These are phyloP conservation scores for Syncephalastrum racemosum DNA, from an alignment of 371 early-diverging fungal species.

Conservation along the genomic window DNA sequence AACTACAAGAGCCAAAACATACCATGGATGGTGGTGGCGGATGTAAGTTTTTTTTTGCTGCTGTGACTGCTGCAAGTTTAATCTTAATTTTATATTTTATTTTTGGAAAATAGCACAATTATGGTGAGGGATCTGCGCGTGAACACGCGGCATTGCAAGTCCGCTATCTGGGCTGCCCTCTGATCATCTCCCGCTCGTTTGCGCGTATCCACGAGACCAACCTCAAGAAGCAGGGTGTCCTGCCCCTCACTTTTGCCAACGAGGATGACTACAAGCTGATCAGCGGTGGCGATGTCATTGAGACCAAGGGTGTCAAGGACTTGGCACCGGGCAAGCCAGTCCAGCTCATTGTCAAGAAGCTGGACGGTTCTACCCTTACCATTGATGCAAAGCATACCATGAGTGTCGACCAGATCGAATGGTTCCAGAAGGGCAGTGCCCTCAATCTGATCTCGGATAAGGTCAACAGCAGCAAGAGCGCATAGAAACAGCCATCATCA, in stretches of 20 bases:
- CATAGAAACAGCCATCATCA: too few relatives aligned
- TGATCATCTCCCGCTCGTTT: slow-evolving; percentile 90
- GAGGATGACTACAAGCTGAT: slow-evolving; percentile 81
- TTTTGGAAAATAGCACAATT: slow-evolving; percentile 76
- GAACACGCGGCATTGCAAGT: slow-evolving; percentile 97
- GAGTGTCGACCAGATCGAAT: slow-evolving; percentile 89
- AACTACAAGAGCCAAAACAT: slow-evolving; percentile 80
- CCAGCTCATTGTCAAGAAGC: slow-evolving; percentile 47
- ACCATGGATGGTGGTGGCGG: slow-evolving; percentile 92
- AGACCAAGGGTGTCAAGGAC: slow-evolving; percentile 74
- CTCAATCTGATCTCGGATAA: slow-evolving; percentile 69
- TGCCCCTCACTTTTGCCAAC: slow-evolving; percentile 90
- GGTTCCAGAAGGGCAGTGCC: slow-evolving; percentile 94
- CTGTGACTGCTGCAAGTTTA: background rate
- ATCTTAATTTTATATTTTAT: slow-evolving; percentile 3
- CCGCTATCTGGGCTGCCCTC: slow-evolving; percentile 88
- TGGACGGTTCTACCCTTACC: slow-evolving; percentile 60
- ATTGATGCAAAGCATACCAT: slow-evolving; percentile 83
- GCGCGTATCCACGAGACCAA: slow-evolving; percentile 99
- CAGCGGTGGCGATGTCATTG: slow-evolving; percentile 76
- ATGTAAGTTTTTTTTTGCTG: too few relatives aligned
- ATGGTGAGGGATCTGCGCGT: slow-evolving; percentile 97
- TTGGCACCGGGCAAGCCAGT: slow-evolving; percentile 64
- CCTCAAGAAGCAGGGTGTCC: slow-evolving; percentile 97
- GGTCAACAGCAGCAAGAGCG: slow-evolving; percentile 3